phyloP scores from a whole-genome alignment of 169 alveolate genomes.

The Plasmodium malariae region DNA sequence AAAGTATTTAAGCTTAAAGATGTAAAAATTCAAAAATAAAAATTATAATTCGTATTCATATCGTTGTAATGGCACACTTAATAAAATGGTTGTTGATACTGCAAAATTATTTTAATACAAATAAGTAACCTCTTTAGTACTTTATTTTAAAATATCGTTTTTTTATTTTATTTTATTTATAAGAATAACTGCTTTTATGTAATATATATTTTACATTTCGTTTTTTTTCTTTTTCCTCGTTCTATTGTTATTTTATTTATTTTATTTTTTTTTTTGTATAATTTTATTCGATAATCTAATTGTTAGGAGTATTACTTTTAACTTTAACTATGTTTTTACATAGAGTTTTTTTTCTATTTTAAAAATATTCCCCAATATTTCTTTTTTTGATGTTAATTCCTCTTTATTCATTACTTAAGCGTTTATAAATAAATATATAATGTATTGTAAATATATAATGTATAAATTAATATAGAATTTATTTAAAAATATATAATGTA shows the following conservation, averaged over 20 bases:
- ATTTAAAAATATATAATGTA: no score
- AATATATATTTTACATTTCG: neutral
- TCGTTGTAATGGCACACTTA: no score
- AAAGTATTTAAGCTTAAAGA: no score
- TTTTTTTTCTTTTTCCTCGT: neutral
- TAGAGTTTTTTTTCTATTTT: neutral
- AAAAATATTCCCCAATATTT: neutral
- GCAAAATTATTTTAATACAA: no score
- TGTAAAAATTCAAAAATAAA: neutral
- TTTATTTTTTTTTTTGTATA: slow-evolving; percentile 3
- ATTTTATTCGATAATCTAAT: slow-evolving; percentile 1
- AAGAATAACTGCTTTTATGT: neutral
- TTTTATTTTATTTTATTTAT: no score
- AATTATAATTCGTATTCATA: no score
- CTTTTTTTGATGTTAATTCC: neutral
- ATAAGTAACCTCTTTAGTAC: neutral
- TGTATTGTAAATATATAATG: no score
- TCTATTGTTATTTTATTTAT: neutral
- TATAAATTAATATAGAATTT: no score
- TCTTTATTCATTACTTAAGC: neutral
- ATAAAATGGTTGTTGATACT: no score
- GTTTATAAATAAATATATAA: no score
- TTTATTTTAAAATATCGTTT: neutral
- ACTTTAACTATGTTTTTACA: neutral
- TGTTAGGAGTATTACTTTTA: neutral